Evolutionary conservation across 306 rosid species (phyloP).

Genomic region (Cajanus cajan): DNA sequence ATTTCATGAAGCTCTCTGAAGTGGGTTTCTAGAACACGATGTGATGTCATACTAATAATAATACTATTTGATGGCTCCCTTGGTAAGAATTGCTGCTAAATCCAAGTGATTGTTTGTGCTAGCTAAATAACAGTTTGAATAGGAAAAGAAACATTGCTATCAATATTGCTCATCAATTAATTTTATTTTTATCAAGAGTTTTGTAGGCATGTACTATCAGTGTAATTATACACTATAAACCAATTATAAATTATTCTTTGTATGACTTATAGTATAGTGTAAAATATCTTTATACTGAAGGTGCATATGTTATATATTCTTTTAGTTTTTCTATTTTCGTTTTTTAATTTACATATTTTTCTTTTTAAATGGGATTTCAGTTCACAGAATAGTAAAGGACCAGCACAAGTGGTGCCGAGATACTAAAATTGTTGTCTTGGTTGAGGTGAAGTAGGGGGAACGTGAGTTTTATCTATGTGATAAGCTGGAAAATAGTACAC

Average conservation of each 20-base stretch:
- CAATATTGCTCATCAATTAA: neutral
- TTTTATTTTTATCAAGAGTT: neutral
- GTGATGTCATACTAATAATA: neutral
- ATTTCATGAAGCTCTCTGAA: neutral
- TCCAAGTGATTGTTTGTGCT: neutral
- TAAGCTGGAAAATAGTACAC: constrained; percentile 11
- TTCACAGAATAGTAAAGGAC: neutral
- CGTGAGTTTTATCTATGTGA: neutral
- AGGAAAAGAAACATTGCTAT: neutral
- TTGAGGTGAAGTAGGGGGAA: neutral
- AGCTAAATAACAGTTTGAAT: neutral
- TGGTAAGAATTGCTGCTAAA: neutral
- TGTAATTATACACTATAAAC: neutral
- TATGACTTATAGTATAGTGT: too few species aligned
- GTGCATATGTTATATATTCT: neutral
- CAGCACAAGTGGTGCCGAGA: neutral
- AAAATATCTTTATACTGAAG: too few species aligned
- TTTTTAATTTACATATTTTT: neutral
- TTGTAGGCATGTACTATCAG: neutral
- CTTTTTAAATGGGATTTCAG: neutral
- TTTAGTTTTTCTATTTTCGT: neutral
- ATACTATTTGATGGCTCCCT: neutral
- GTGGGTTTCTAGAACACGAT: neutral
- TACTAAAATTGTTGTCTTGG: neutral
- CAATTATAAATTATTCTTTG: too few species aligned